Base-by-base conservation (phyloP, 192 early-diverging fungal genomes). In the Funneliformis mosseae region DNA sequence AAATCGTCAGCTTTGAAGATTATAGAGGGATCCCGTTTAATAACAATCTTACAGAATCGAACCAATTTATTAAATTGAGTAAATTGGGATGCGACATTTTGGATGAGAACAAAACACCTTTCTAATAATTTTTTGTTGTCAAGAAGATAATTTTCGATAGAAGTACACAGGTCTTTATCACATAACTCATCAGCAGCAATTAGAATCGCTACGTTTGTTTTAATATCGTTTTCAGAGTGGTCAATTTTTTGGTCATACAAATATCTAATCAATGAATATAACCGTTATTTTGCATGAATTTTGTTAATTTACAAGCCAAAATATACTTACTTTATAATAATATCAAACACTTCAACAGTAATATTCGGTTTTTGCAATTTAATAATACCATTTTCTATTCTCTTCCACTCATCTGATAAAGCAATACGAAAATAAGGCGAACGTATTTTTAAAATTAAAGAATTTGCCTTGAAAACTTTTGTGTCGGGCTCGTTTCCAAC, bases 301-400 rank as follows among this genome's bases (percentile, higher is more conserved):
- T 27, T n/a, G 23, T 21, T 23, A 64, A 25, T n/a, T n/a, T 8
- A 64, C 12, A 12, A 64, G 5, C 4, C 4, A 28, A 38, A 38
- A 16, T 14, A 67, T 9, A 21, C 43, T 42, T 9, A 74, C 71
- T 41, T 46, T 25, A 74, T 33, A 74, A 74, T 8, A 10, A n/a
- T 25, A 2, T 73, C 71, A n/a, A 73, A 46, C 8, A 48, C 11
- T 2, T 42, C 42, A 42, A 39, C 14, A 18, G 71, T 25, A 42
- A 73, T 48, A 73, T 73, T 73, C 21, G 71, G 42, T 73, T 73
- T 73, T 11, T 73, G 5, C 4, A 73, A 48, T 16, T 16, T 41
- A 2, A 46, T 27, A 8, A 46, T 21, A 48, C 21, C 21, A 45
- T 73, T 28, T 43, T 73, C 41, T 2, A 10, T 73, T 48, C 12